phyloP scores from a whole-genome alignment of 2,329 filamentous ascomycete genomes.

The Trichoderma lentiforme region DNA sequence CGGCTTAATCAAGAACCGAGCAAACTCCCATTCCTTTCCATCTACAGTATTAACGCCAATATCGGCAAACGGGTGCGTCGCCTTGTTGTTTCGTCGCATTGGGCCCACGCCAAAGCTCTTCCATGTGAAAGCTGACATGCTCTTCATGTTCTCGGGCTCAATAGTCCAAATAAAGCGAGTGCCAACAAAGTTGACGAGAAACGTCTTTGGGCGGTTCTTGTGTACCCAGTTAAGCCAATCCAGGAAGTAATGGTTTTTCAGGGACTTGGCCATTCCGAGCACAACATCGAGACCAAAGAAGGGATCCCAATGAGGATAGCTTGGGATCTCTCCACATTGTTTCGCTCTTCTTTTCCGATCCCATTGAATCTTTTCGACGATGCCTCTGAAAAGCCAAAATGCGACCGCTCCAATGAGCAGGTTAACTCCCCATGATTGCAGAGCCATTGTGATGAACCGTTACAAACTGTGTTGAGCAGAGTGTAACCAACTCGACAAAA shows the following conservation, averaged over 20 bases:
- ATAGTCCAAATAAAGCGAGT: background rate
- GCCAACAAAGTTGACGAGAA: background rate
- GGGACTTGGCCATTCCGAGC: background rate
- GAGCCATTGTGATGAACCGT: too few relatives aligned
- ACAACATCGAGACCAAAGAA: too few relatives aligned
- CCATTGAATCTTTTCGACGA: too few relatives aligned
- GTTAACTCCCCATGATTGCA: too few relatives aligned
- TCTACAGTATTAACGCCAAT: background rate
- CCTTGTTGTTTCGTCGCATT: background rate
- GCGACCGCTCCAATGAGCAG: too few relatives aligned
- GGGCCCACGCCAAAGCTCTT: background rate
- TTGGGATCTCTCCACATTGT: too few relatives aligned
- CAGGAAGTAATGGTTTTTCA: background rate
- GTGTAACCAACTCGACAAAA: too few relatives aligned
- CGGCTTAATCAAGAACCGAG: background rate
- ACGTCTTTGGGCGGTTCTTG: background rate
- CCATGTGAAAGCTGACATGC: background rate
- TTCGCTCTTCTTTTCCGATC: too few relatives aligned
- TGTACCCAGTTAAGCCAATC: background rate
- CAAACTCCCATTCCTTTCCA: background rate
- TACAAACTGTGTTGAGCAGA: too few relatives aligned
- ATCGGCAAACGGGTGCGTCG: background rate
- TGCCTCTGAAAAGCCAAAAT: too few relatives aligned
- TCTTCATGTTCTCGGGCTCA: conserved; percentile 2
- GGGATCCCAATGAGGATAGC: too few relatives aligned